Percentiles rank a stretch among this genome's conserved stretches.
phyloP scores from a whole-genome alignment of 2,329 filamentous ascomycete genomes.

The Alternaria panax region DNA sequence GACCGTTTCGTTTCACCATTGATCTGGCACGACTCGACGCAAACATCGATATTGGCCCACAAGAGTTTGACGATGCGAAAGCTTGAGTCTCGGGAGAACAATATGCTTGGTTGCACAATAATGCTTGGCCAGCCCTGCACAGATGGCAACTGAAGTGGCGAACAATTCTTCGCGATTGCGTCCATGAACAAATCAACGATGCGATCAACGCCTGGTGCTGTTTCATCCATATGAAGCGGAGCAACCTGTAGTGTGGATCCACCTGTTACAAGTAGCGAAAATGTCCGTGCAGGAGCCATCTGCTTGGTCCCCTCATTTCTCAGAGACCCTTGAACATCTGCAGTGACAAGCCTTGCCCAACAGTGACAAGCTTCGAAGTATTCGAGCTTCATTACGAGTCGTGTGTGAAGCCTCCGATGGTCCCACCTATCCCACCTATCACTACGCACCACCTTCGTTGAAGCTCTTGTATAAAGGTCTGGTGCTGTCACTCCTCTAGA shows the following conservation, averaged over 20 bases:
- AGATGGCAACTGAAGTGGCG: neutral
- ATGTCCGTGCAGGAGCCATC: neutral
- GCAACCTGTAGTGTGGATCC: neutral
- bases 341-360: constrained; percentile 13
- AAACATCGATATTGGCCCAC: neutral
- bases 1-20: constrained; percentile 30
- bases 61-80: neutral
- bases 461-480: constrained; percentile 25
- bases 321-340: neutral
- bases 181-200: neutral
- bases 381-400: neutral
- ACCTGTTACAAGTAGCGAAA: constrained; percentile 1
- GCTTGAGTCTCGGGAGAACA: neutral
- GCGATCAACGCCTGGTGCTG: neutral
- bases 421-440: neutral
- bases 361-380: constrained; percentile 7
- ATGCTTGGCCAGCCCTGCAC: neutral
- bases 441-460: neutral
- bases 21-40: neutral
- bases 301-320: constrained; percentile 8
- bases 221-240: constrained; percentile 2
- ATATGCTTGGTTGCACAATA: neutral
- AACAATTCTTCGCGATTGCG: neutral
- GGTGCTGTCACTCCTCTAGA: neutral
- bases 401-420: neutral